Base-by-base conservation (phyloP, 2,329 filamentous ascomycete genomes). In the Xylariaceae sp. region DNA sequence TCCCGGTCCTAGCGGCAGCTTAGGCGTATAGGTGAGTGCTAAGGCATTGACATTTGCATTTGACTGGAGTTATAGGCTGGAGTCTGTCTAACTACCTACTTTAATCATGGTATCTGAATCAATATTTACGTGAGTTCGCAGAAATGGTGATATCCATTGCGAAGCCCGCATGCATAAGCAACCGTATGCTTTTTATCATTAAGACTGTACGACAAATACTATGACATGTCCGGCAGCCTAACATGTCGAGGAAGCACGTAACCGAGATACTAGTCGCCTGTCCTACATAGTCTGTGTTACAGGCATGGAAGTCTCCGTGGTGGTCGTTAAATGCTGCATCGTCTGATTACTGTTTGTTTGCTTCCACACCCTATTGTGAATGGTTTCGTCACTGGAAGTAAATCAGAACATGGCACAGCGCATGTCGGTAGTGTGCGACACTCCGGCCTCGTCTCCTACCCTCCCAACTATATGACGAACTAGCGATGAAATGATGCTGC, bases 1-100 rank as follows among this genome's bases (percentile, higher is more conserved):
- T 61, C 24, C 62, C 62, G 18, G 60, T 55, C 13, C 40, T 68
- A 24, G 58, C 63, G 8, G 64, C 60, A 16, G 64, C 68, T 29
- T 67, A 63, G 51, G 39, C 39, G 21, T 37, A 21, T 36, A 35
- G 10, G 16, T 39, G 26, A 18, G 23, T 32, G 30, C 21, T 53
- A 42, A 39, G 9, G 42, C 27, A 35, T 30, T 37, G 26, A 47
- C 40, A 47, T 57, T 59, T 56, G 37, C 51, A 49, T 30, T 45
- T 24, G 30, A 44, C 35, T 36, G 54, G 59, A 49, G 52, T 60
- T 58, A n/a, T 47, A 42, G 29, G n/a, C n/a, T n/a, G 50, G 47
- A 36, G 49, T 56, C 32, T 32, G 35, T 41, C 30, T 21, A 37
- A 29, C 24, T 42, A 20, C 6, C 40, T 16, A 32, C 18, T 40